Evolutionary conservation across 495 filamentous ascomycete species (phyloP), one percentile per base, ranked within the genome.

Genomic region (Recurvomyces mirabilis): DNA sequence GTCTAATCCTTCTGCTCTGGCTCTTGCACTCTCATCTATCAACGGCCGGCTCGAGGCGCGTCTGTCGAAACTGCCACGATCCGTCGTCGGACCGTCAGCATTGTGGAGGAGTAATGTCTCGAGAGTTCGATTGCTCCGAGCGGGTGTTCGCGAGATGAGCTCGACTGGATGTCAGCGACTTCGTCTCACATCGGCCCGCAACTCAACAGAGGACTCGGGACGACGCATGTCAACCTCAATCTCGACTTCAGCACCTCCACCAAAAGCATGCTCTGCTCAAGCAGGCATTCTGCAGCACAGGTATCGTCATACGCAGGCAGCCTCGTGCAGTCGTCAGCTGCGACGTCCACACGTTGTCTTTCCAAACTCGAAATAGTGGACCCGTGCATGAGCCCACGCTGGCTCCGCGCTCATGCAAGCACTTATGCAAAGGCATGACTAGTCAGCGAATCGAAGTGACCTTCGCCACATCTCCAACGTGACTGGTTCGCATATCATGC

Each of bases 401-500:
- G 15, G 6, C 25, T 11, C 28, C 12, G 25, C 25, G 19, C 20
- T 15, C 22, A 24, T 24, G 22, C 20, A 28, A 7, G 25, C 14
- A 7, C n/a, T 24, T 22, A 29, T 42, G 38, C 38, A 36, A 12
- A 20, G 37, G 14, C 35, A 4, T 34, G 24, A 33, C 9, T 26
- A 4, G 18, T 15, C 37, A 21, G 28, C 48, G 28, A 53, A 53
- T 53, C 32, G 29, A 6, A 9, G 5, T n/a, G 24, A 14, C 13
- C 29, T 33, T 3, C 22, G 33, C 26, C 24, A 26, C 28, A 33
- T 45, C n/a, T 24, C n/a, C 24, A 4, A n/a, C 36, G 32, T 53
- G 38, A 53, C 32, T 53, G 51, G 51, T 41, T 38, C 24, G 14
- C 19, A 17, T 17, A 15, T 42, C 32, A 35, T 22, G 42, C 18